phyloP scores from a whole-genome alignment of 257 asterid genomes.

The Primulina tabacum region DNA sequence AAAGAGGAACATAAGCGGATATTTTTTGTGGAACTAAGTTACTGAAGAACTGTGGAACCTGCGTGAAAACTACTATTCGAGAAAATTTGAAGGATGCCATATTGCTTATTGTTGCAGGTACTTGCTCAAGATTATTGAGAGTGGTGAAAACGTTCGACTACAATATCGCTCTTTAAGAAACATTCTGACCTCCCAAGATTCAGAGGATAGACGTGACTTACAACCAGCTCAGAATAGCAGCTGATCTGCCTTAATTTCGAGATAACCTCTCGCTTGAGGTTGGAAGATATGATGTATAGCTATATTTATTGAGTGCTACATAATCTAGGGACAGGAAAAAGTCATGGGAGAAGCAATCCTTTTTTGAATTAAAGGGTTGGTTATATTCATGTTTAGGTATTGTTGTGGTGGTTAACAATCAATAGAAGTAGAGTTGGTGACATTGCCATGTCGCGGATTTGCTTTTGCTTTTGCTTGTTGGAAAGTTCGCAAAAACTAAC shows the following conservation, averaged over 20 bases:
- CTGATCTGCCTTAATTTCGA: slow-evolving; percentile 33
- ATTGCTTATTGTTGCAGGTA: slow-evolving; percentile 47
- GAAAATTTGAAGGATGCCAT: not conserved
- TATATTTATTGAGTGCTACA: slow-evolving; percentile 29
- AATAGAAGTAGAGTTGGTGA: not conserved
- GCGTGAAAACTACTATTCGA: not conserved
- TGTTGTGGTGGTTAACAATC: not conserved
- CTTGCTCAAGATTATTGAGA: slow-evolving; percentile 73
- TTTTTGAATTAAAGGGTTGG: slow-evolving; percentile 5
- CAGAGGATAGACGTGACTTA: slow-evolving; percentile 47
- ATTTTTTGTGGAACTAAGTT: not conserved
- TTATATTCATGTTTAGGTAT: slow-evolving; percentile 18
- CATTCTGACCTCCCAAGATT: slow-evolving; percentile 42
- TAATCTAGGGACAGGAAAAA: slow-evolving; percentile 19
- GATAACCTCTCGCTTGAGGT: slow-evolving; percentile 4
- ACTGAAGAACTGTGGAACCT: not conserved
- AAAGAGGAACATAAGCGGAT: not conserved
- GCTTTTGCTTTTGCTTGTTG: not conserved
- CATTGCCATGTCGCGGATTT: not conserved
- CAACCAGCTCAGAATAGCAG: slow-evolving; percentile 68
- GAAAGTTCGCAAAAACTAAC: not conserved
- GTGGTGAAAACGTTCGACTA: slow-evolving; percentile 81
- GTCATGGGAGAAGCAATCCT: slow-evolving; percentile 14
- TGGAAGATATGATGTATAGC: slow-evolving; percentile 23
- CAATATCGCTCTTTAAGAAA: slow-evolving; percentile 90